Evolutionary conservation across 345 rosid genomes (phyloP).

Genomic region (Eucalyptus shirleyi): DNA sequence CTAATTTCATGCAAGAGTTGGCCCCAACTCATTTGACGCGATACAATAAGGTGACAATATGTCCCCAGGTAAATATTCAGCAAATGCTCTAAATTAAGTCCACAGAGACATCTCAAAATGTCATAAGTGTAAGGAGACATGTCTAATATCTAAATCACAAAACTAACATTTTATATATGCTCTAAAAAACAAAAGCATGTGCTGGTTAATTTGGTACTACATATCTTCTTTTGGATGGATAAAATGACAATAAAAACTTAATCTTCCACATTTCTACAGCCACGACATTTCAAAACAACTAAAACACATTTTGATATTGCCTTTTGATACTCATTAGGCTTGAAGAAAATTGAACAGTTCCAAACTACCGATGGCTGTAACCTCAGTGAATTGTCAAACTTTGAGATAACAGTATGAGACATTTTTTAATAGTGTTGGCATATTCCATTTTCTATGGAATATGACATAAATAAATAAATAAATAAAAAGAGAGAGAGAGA

Average conservation of each 20-base stretch:
- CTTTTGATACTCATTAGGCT: not conserved
- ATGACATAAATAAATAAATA: not conserved
- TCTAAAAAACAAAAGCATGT: not conserved
- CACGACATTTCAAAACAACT: not conserved
- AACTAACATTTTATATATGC: not conserved
- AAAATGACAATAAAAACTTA: not conserved
- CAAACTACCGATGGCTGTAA: not conserved
- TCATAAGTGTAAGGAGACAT: not conserved
- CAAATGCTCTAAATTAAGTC: not conserved
- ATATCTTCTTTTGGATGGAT: not conserved
- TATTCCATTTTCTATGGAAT: not conserved
- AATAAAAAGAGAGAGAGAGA: no score
- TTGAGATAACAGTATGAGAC: not conserved
- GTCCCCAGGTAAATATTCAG: not conserved
- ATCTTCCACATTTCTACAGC: not conserved
- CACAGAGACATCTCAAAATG: not conserved
- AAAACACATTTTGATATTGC: not conserved
- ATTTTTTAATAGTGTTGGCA: not conserved
- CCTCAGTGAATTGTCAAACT: not conserved
- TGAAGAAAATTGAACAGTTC: not conserved
- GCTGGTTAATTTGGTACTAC: not conserved
- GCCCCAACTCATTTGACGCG: not conserved
- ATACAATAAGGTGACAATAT: not conserved
- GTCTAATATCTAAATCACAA: not conserved
- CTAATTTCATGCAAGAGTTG: not conserved